A percentile compares a stretch with the other conserved stretches of the same genome.
Evolutionary conservation across 805 yeast species (phyloP).

Genomic region (Pichia phayaonensis): DNA sequence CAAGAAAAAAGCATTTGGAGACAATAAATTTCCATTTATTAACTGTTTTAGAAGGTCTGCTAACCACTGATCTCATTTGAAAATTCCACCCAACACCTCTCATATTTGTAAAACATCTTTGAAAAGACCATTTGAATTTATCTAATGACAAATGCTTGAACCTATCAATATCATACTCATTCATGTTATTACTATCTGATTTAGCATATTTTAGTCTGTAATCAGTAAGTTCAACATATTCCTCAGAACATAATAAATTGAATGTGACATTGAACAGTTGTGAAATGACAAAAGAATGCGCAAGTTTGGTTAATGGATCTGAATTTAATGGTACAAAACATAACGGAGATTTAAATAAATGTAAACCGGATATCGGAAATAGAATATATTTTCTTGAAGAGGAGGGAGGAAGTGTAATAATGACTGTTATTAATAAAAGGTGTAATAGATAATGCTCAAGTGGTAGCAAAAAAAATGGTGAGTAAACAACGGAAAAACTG

Average conservation of each 20-base stretch:
- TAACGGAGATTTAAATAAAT: constrained; percentile 6
- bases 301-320: not conserved
- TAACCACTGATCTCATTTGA: constrained; percentile 1
- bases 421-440: not conserved
- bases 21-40: constrained; percentile 8
- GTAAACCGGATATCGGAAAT: not conserved
- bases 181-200: not conserved
- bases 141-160: not conserved
- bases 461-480: not conserved
- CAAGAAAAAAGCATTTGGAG: constrained; percentile 6
- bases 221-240: constrained; percentile 6
- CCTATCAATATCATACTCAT: constrained; percentile 1
- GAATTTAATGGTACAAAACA: not conserved
- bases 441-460: constrained; percentile 1
- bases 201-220: not conserved
- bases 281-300: not conserved
- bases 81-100: constrained; percentile 13
- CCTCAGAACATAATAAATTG: not conserved
- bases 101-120: constrained; percentile 8
- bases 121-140: constrained; percentile 7
- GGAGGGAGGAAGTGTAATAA: not conserved
- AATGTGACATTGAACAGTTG: constrained; percentile 2
- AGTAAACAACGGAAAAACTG: not conserved
- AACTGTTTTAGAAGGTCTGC: not conserved
- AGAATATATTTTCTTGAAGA: not conserved